Percentiles rank a stretch among this genome's conserved stretches.
phyloP scores from a whole-genome alignment of 148 eudicot genomes.

The Selenicereus undatus region DNA sequence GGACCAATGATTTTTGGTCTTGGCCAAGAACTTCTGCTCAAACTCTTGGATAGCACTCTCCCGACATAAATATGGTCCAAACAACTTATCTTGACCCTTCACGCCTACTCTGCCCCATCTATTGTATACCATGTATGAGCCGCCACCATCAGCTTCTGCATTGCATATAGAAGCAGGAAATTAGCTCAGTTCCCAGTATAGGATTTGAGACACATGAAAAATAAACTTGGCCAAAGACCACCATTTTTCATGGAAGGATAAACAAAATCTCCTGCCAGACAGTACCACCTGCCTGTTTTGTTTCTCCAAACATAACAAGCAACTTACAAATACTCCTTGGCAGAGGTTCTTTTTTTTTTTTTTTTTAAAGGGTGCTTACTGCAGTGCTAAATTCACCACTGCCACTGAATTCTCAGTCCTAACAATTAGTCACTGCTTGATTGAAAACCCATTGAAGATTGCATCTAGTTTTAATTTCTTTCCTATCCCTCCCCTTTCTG shows the following conservation, averaged over 20 bases:
- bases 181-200: not conserved
- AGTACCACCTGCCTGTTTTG: not conserved
- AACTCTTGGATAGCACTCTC: conserved; percentile 63
- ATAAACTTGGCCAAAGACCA: not conserved
- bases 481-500: not conserved
- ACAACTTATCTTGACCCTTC: conserved; percentile 84
- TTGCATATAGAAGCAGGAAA: conserved; percentile 2
- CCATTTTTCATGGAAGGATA: not conserved
- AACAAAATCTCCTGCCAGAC: not conserved
- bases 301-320: not conserved
- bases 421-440: not conserved
- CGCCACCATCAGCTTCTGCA: conserved; percentile 87
- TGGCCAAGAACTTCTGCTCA: conserved; percentile 64
- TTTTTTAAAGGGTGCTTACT: not conserved
- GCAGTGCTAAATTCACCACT: not conserved
- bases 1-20: conserved; percentile 78
- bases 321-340: not conserved
- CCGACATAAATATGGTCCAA: conserved; percentile 69
- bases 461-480: not conserved
- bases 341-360: too few species aligned
- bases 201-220: not conserved
- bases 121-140: conserved; percentile 65
- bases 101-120: conserved; percentile 99
- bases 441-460: not conserved
- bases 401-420: not conserved